These are phyloP conservation scores for Leccinum rimulosum DNA, from an alignment of 768 basidiomycete genomes.

Conservation along the genomic window DNA sequence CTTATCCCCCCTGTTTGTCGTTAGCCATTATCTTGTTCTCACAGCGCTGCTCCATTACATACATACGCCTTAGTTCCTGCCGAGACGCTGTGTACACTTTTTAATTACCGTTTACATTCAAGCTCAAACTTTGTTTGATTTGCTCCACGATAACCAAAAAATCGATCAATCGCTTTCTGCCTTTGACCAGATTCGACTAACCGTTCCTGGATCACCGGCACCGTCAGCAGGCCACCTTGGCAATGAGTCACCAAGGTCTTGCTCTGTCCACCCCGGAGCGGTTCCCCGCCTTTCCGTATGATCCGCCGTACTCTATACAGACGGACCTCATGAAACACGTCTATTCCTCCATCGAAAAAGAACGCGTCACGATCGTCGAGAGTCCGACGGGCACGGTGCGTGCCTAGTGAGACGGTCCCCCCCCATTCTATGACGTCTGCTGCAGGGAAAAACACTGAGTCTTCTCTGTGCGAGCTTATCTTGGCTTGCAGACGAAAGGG, in stretches of 20 bases:
- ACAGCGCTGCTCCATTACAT: constrained; percentile 20
- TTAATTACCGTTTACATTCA: constrained; percentile 24
- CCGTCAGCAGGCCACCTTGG: background rate
- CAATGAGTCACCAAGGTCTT: constrained; percentile 21
- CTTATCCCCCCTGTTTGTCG: constrained; percentile 15
- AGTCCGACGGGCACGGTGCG: constrained; percentile 87
- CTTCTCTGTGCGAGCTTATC: constrained; percentile 73
- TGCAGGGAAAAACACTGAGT: constrained; percentile 83
- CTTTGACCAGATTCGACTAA: background rate
- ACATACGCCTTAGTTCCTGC: constrained; percentile 25
- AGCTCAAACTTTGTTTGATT: constrained; percentile 16
- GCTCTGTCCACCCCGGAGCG: constrained; percentile 56
- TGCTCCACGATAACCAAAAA: constrained; percentile 5
- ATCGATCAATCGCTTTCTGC: constrained; percentile 6
- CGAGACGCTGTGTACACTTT: constrained; percentile 22
- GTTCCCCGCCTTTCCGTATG: constrained; percentile 84
- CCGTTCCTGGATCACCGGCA: constrained; percentile 11
- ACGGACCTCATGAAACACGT: constrained; percentile 84
- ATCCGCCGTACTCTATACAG: constrained; percentile 82
- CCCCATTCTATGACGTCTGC: background rate
- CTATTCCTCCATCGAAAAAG: constrained; percentile 73
- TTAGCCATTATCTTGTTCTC: constrained; percentile 19
- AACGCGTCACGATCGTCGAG: constrained; percentile 78
- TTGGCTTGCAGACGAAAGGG: constrained; percentile 70
- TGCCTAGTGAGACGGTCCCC: constrained; percentile 40